phyloP scores from a whole-genome alignment of 176 grass and related monocot genomes.

The Phoenix dactylifera region DNA sequence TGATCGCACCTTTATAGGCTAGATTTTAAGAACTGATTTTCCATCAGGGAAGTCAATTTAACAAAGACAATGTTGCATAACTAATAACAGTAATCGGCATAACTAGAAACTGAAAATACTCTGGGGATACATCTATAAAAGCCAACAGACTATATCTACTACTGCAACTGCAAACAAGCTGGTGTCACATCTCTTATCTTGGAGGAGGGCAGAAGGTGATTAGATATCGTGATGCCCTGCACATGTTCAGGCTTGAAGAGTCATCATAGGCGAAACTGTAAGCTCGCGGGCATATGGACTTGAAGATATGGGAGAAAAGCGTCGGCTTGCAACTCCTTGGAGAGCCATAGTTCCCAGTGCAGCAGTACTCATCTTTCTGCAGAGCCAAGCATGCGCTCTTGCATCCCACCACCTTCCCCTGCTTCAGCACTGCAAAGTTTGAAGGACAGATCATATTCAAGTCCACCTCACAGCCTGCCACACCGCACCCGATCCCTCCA shows the following conservation, averaged over 20 bases:
- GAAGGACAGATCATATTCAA: slow-evolving; percentile 78
- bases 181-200: not conserved
- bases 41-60: no score
- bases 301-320: slow-evolving; percentile 78
- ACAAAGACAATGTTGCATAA: no score
- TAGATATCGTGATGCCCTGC: slow-evolving; percentile 68
- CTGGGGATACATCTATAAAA: no score
- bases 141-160: not conserved
- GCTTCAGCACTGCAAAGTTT: slow-evolving; percentile 49
- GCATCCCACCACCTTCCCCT: slow-evolving; percentile 58
- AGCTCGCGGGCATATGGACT: slow-evolving; percentile 72
- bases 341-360: slow-evolving; percentile 53
- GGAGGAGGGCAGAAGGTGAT: slow-evolving; percentile 82
- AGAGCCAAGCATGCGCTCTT: slow-evolving; percentile 73
- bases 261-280: slow-evolving; percentile 91
- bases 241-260: slow-evolving; percentile 53
- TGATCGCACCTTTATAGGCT: no score
- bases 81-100: no score
- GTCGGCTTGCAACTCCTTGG: slow-evolving; percentile 51
- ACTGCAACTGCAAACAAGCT: not conserved
- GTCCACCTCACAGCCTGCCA: slow-evolving; percentile 51
- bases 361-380: slow-evolving; percentile 63
- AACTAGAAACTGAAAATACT: no score
- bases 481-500: slow-evolving; percentile 61
- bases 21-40: no score